These are phyloP conservation scores for Pseudodiploospora longispora DNA, from an alignment of 2,329 filamentous ascomycete species.

Conservation along the genomic window DNA sequence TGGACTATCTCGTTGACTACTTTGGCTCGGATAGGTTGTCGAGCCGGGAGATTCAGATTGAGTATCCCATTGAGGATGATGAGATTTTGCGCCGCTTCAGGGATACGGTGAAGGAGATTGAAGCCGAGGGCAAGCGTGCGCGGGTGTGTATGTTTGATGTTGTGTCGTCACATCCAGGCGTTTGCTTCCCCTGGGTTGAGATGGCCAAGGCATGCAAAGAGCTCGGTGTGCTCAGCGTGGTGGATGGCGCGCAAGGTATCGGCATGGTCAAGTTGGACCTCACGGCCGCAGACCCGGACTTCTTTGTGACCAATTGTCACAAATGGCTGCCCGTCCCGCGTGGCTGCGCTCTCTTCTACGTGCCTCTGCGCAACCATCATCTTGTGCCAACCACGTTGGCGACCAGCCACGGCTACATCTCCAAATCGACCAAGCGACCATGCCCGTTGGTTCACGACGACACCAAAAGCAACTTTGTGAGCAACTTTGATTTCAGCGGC, in stretches of 20 bases:
- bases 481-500: slow-evolving; percentile 68
- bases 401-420: slow-evolving; percentile 70
- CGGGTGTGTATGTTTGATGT: slow-evolving; percentile 67
- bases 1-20: slow-evolving; percentile 9
- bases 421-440: slow-evolving; percentile 24
- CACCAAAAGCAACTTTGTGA: slow-evolving; percentile 52
- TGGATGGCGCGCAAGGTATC: slow-evolving; percentile 81
- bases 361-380: slow-evolving; percentile 66
- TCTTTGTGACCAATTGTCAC: slow-evolving; percentile 80
- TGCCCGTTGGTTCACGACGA: slow-evolving; percentile 34
- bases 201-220: slow-evolving; percentile 58
- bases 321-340: slow-evolving; percentile 85
- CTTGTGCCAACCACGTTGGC: slow-evolving; percentile 68
- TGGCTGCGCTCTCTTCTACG: slow-evolving; percentile 73
- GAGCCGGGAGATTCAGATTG: slow-evolving; percentile 48
- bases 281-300: slow-evolving; percentile 62
- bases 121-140: slow-evolving; percentile 50
- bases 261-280: slow-evolving; percentile 72
- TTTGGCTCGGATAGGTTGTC: slow-evolving; percentile 39
- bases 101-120: slow-evolving; percentile 44
- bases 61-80: slow-evolving; percentile 63
- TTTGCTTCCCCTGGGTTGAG: slow-evolving; percentile 69
- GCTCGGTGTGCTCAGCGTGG: slow-evolving; percentile 59
- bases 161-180: slow-evolving; percentile 69
- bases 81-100: slow-evolving; percentile 56